These are phyloP conservation scores for Claviceps spartinae DNA, from an alignment of 2,329 filamentous ascomycete genomes.

Conservation along the genomic window DNA sequence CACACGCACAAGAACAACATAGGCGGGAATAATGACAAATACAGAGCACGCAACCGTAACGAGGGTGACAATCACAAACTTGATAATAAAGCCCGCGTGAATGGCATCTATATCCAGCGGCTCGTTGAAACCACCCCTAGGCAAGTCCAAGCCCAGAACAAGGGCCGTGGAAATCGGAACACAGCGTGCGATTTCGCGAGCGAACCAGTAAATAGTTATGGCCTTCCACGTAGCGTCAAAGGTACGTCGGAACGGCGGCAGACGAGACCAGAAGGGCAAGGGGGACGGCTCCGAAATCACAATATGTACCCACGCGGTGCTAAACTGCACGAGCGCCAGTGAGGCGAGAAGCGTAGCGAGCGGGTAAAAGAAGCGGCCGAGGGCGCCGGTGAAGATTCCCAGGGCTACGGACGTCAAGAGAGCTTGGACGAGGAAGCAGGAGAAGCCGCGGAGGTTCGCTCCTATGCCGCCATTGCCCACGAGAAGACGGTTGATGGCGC, in stretches of 20 bases:
- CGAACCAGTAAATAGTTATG: slow-evolving; percentile 47
- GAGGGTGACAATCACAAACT: slow-evolving; percentile 31
- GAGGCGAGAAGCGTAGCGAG: slow-evolving; percentile 38
- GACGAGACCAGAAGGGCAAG: slow-evolving; percentile 52
- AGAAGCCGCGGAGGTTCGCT: slow-evolving; percentile 57
- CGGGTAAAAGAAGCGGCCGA: slow-evolving; percentile 31
- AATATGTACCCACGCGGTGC: slow-evolving; percentile 73
- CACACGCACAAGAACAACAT: slow-evolving; percentile 65
- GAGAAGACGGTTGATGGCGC: slow-evolving; percentile 41
- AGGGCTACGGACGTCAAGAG: slow-evolving; percentile 23
- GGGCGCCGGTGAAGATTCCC: slow-evolving; percentile 28
- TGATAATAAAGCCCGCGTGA: slow-evolving; percentile 18
- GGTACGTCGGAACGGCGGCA: slow-evolving; percentile 49
- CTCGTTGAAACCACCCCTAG: slow-evolving; percentile 21
- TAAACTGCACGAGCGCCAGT: slow-evolving; percentile 51
- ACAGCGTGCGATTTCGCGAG: slow-evolving; percentile 34
- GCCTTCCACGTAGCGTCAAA: slow-evolving; percentile 59
- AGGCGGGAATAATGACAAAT: slow-evolving; percentile 59
- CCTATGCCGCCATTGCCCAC: slow-evolving; percentile 47
- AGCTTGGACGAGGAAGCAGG: slow-evolving; percentile 29
- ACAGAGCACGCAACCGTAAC: slow-evolving; percentile 38
- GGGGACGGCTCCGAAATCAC: slow-evolving; percentile 59
- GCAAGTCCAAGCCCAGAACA: slow-evolving; percentile 31
- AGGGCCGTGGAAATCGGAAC: slow-evolving; percentile 30
- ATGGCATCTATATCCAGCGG: slow-evolving; percentile 19